Evolutionary conservation across 2,329 filamentous ascomycete species (phyloP), one percentile per base, ranked within the genome.

Genomic region (Ceratocystis smalleyi): DNA sequence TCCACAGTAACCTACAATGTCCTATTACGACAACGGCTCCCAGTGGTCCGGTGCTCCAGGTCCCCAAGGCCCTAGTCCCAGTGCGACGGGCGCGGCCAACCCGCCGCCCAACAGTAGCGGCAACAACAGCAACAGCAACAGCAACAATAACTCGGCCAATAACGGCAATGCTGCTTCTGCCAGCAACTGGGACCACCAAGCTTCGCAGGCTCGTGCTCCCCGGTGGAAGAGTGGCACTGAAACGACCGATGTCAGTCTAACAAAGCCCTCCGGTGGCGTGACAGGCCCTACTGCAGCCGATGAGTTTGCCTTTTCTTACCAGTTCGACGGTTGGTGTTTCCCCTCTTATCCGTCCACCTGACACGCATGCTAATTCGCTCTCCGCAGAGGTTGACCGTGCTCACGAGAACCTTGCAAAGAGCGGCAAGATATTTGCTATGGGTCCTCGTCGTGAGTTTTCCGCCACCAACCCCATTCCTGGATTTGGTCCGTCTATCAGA

Each of bases 391-490:
- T 99, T 71, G 94, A 97, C 69, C 87, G 92, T 73, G 92, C 92
- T 70, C 85, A 92, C 72, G 94, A 97, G 72, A 97, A 97, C 75
- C 83, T 99, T 67, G 83, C 92, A 72, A 97, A 97, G 82, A 96
- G 91, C 74, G 91, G 91, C 72, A 97, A 97, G 80, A 86, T 91
- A 77, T 94, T 92, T 76, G 84, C 81, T 72, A 77, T 78, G 72
- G 79, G 79, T 71, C 82, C 79, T 71, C 89, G 94, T 75, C 88
- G 91, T 81, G 89, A 96, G 77, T 95, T 81, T 82, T 83, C 69
- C 77, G 40, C 62, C 83, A 40, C 61, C 83, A 74, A 78, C 83
- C 76, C 80, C 81, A 74, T 63, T 35, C 43, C 65, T 66, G 79
- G 77, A 69, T 77, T 78, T 68, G 67, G 70, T 69, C 67, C 68